Base-by-base conservation (phyloP, 2,329 filamentous ascomycete genomes). In the Claviceps africana region DNA sequence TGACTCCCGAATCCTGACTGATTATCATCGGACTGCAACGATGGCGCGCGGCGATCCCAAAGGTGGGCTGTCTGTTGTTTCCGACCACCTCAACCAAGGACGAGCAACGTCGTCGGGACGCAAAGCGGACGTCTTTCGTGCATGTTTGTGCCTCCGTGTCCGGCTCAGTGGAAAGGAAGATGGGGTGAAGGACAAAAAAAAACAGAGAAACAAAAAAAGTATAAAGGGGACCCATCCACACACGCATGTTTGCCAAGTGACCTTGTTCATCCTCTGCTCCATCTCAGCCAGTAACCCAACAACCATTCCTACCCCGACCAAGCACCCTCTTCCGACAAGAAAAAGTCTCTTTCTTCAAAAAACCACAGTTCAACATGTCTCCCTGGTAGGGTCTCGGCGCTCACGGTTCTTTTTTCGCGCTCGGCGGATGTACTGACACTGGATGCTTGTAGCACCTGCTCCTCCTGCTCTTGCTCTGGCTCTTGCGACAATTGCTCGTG, bases 401-500 rank as follows among this genome's bases (percentile, higher is more conserved):
- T 3, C 25, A 5, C 25, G 5, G 25, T 5, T 5, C 25, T 25
- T 3, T 25, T 25, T 3, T 3, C 25, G 25, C n/a, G 25, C 25
- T 25, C 25, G 25, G 25, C 25, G 5, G 25, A 25, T 25, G 25
- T 5, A 25, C 25, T 25, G 25, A 25, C 5, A 25, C 25, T 25
- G 3, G 25, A 25, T 25, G 25, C 25, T 43, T 7, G 37, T 17
- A 60, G 59, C 53, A 46, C 50, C 51, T 61, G 59, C 56, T 54
- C 56, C 33, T 47, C 45, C 25, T 61, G 59, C 57, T 53, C 52
- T 39, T 61, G 59, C 57, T 39, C 59, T 53, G 56, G 57, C 55
- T 44, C 48, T 52, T 61, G 59, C 55, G 39, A 56, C 50, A 31
- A 48, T 45, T 61, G 59, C 55, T 56, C 58, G 37, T 61, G 59